Base-by-base conservation (phyloP, 2,329 filamentous ascomycete species). In the Coniella vitis region DNA sequence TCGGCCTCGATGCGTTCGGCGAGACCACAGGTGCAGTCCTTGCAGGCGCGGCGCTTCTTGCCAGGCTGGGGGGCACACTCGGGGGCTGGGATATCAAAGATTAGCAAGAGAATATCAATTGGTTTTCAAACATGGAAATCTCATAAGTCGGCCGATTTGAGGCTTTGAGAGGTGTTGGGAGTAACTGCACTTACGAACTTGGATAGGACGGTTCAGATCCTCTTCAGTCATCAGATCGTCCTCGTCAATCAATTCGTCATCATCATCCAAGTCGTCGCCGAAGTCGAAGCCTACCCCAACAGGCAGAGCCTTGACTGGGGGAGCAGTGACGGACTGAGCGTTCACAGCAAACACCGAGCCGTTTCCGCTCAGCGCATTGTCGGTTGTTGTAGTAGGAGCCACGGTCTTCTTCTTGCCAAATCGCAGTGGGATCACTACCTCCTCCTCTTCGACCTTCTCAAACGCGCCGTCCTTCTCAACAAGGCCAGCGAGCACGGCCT, bases 1-100 rank as follows among this genome's bases (percentile, higher is more conserved):
- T 97, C 89, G n/a, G 84, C 84, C 59, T 89, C 86, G 44, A 97
- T 69, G 53, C 85, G 82, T 65, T 93, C 81, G 20, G 90, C 89
- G 21, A 98, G 81, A 44, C 93, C 93, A 63, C 93, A 98, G 8
- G 87, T 91, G 73, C 93, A 98, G 72, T 98, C 93, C 70, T 98
- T 97, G 76, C 93, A 98, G 50, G 93, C 90, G 54, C 90, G 84
- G 48, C 91, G 85, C 58, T 91, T 84, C 73, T 95, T 95, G 51
- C 87, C 89, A 38, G 84, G 77, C 69, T 93, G 88, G 41, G 91
- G 90, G 51, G 84, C 81, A 67, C 93, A 98, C 64, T 94, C 88
- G 21, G 84, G 79, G 45, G 93, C 90, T 79, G 54, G 49, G 29
- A 19, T 35, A 7, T 13, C 9, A 34, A 16, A 32, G 52, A 62